A percentile compares a stretch with the other conserved stretches of the same genome.
Evolutionary conservation across 805 yeast genomes (phyloP).

Genomic region (Dipodascus geniculatus): DNA sequence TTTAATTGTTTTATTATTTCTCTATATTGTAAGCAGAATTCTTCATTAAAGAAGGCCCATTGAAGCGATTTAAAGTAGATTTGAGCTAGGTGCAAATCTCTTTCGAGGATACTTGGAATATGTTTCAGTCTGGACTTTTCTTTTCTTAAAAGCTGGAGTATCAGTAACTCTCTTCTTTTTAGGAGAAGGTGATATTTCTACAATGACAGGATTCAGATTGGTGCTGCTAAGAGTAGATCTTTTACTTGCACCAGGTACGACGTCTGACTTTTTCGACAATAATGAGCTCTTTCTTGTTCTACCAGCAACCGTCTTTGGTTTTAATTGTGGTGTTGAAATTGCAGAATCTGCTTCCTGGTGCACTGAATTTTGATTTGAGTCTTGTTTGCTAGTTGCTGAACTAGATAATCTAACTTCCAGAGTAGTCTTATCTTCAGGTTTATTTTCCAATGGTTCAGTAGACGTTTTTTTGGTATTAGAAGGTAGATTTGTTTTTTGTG

Average conservation of each 20-base stretch:
- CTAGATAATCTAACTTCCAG: too few relatives aligned
- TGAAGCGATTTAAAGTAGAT: too few relatives aligned
- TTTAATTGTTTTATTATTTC: too few relatives aligned
- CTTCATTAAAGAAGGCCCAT: too few relatives aligned
- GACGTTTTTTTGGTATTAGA: too few relatives aligned
- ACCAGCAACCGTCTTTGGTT: background rate
- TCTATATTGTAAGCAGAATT: too few relatives aligned
- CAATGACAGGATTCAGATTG: background rate
- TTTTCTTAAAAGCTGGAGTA: background rate
- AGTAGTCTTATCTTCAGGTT: too few relatives aligned
- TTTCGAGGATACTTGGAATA: background rate
- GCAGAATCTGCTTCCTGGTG: too few relatives aligned
- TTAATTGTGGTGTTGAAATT: too few relatives aligned
- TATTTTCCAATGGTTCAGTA: too few relatives aligned
- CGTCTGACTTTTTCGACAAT: background rate
- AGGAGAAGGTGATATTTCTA: slow-evolving; percentile 1
- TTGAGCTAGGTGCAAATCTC: background rate
- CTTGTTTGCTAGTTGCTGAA: too few relatives aligned
- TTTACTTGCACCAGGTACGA: background rate
- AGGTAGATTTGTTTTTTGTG: background rate
- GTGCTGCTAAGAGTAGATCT: background rate
- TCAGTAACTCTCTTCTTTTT: background rate
- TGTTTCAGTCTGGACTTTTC: background rate
- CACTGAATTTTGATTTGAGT: too few relatives aligned
- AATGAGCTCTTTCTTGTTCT: background rate